These are phyloP conservation scores for Thelonectria rubi DNA, from an alignment of 2,329 filamentous ascomycete genomes.

Conservation along the genomic window DNA sequence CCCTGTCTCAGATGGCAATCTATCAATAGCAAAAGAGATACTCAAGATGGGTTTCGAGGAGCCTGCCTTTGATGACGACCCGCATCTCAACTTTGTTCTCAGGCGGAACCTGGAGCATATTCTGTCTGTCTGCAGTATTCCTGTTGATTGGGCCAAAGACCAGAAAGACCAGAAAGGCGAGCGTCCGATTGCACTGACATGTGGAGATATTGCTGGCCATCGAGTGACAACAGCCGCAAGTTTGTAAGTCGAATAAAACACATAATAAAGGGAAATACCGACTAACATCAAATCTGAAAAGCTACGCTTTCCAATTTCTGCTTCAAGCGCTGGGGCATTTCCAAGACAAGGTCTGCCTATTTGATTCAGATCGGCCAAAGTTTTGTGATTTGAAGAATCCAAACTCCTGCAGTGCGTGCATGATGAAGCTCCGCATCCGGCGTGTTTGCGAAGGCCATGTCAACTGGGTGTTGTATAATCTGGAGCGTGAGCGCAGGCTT, in stretches of 20 bases:
- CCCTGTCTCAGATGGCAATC: too few relatives aligned
- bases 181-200: slow-evolving; percentile 4
- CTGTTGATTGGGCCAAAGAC: neutral
- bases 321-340: slow-evolving; percentile 1
- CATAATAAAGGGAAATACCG: neutral
- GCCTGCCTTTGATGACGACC: neutral
- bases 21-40: too few relatives aligned
- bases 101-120: slow-evolving; percentile 11
- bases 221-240: slow-evolving; percentile 6
- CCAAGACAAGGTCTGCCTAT: neutral
- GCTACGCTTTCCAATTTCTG: slow-evolving; percentile 10
- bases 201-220: slow-evolving; percentile 7
- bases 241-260: neutral
- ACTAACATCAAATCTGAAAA: neutral
- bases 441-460: slow-evolving; percentile 5
- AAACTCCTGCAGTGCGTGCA: neutral
- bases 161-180: neutral
- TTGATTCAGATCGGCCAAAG: neutral
- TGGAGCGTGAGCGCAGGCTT: neutral
- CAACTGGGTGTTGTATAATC: neutral
- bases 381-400: neutral
- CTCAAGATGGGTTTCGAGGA: too few relatives aligned
- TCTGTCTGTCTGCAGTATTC: slow-evolving; percentile 11
- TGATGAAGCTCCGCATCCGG: neutral
- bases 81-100: neutral